Evolutionary conservation across 345 rosid genomes (phyloP).

Genomic region (Linum trigynum): DNA sequence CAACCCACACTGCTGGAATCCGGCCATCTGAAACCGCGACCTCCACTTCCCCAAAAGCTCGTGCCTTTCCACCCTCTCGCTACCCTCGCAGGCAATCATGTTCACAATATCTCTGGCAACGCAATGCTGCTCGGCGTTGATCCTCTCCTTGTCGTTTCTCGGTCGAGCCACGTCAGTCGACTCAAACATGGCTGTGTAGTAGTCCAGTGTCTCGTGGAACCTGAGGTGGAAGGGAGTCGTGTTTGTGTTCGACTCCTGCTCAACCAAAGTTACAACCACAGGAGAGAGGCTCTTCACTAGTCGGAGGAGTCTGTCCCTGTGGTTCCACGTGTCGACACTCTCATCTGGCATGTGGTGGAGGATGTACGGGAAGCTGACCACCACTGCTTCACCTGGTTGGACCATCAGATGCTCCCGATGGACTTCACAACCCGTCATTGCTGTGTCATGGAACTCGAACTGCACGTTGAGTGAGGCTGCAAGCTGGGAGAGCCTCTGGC

Average conservation of each 20-base stretch:
- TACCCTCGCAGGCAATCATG: constrained; percentile 75
- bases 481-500: constrained; percentile 38
- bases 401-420: constrained; percentile 44
- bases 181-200: constrained; percentile 77
- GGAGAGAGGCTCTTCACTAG: constrained; percentile 80
- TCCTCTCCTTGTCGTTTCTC: constrained; percentile 54
- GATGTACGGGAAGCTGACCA: constrained; percentile 74
- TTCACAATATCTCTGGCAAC: constrained; percentile 82
- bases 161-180: constrained; percentile 52
- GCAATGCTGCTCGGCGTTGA: constrained; percentile 75
- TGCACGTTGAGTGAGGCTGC: constrained; percentile 51
- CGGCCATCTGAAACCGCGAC: constrained; percentile 58
- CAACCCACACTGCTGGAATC: constrained; percentile 39
- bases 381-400: constrained; percentile 67
- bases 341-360: constrained; percentile 99
- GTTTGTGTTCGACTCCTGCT: constrained; percentile 82
- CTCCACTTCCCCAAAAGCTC: constrained; percentile 72
- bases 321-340: constrained; percentile 70
- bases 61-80: constrained; percentile 77
- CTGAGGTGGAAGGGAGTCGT: constrained; percentile 61
- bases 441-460: constrained; percentile 69
- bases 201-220: constrained; percentile 53
- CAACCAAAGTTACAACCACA: constrained; percentile 55
- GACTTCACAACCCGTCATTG: constrained; percentile 66
- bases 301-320: constrained; percentile 69